A percentile compares a stretch with the other conserved stretches of the same genome.
Evolutionary conservation across 176 grass and related monocot genomes (phyloP).

Genomic region (Neostapfia colusana): DNA sequence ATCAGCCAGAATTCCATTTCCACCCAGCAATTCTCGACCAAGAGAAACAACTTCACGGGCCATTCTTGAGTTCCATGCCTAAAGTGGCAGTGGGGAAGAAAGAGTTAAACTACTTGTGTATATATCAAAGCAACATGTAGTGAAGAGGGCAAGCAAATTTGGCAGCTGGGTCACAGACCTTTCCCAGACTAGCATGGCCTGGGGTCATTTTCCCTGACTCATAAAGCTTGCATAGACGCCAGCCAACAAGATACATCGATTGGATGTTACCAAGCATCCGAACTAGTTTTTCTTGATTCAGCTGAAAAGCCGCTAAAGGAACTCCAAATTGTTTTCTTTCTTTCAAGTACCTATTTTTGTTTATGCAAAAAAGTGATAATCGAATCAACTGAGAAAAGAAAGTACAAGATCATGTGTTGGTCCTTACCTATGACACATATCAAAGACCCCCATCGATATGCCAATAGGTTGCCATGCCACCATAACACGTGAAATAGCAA

Average conservation of each 20-base stretch:
- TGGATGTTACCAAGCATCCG: constrained; percentile 81
- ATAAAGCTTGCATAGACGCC: constrained; percentile 80
- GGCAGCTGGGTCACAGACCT: constrained; percentile 46
- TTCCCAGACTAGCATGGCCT: constrained; percentile 68
- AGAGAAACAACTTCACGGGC: constrained; percentile 63
- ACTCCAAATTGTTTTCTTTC: constrained; percentile 78
- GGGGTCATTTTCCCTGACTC: constrained; percentile 80
- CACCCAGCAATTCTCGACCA: constrained; percentile 68
- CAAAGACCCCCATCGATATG: constrained; percentile 72
- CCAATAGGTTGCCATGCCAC: constrained; percentile 77
- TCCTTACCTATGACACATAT: constrained; percentile 59
- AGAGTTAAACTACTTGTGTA: neutral
- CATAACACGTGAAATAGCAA: constrained; percentile 76
- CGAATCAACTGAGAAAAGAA: neutral
- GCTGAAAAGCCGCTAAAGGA: constrained; percentile 68
- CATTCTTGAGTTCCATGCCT: constrained; percentile 72
- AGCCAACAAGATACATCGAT: constrained; percentile 73
- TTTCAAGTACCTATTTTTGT: constrained; percentile 63
- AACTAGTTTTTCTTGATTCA: constrained; percentile 76
- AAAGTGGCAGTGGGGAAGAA: neutral
- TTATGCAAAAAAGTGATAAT: neutral
- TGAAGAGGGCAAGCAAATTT: neutral
- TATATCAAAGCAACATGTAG: neutral
- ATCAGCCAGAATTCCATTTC: constrained; percentile 78
- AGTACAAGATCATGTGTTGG: neutral